Percentiles rank a stretch among this genome's conserved stretches.
These are phyloP conservation scores for Acorus calamus DNA, from an alignment of 106 monocot species.

Conservation along the genomic window DNA sequence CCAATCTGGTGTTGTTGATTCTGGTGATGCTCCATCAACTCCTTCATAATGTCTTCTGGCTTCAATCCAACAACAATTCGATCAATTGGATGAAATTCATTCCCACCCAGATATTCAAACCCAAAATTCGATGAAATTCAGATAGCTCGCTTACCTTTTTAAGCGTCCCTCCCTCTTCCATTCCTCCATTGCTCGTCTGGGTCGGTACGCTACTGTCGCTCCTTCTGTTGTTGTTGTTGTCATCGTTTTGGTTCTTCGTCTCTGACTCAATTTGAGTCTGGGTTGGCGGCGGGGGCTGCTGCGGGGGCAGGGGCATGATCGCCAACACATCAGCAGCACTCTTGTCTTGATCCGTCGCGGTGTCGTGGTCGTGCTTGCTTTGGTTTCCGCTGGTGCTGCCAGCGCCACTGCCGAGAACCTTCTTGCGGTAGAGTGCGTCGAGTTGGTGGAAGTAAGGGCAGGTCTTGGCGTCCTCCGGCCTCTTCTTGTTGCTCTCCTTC, in stretches of 20 bases:
- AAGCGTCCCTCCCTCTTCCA: neutral
- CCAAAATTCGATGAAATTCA: too few relatives aligned
- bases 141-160: slow-evolving; percentile 30
- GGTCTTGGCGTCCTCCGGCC: slow-evolving; percentile 6
- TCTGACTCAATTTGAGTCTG: neutral
- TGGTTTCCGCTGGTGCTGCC: neutral
- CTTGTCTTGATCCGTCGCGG: too few relatives aligned
- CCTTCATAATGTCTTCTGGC: slow-evolving; percentile 71
- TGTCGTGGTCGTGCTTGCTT: neutral
- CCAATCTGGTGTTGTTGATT: neutral
- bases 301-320: slow-evolving; percentile 2
- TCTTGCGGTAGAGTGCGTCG: slow-evolving; percentile 17
- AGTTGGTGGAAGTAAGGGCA: slow-evolving; percentile 15
- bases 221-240: neutral
- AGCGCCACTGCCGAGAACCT: neutral
- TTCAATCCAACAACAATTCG: slow-evolving; percentile 31
- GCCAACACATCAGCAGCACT: too few relatives aligned
- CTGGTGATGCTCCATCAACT: slow-evolving; percentile 25
- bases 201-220: neutral
- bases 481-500: slow-evolving; percentile 8
- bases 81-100: too few relatives aligned
- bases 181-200: slow-evolving; percentile 33
- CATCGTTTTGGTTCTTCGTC: neutral
- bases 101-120: too few relatives aligned
- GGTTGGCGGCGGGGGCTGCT: neutral